Evolutionary conservation across 345 rosid genomes (phyloP).

Genomic region (Euphorbia peplus): DNA sequence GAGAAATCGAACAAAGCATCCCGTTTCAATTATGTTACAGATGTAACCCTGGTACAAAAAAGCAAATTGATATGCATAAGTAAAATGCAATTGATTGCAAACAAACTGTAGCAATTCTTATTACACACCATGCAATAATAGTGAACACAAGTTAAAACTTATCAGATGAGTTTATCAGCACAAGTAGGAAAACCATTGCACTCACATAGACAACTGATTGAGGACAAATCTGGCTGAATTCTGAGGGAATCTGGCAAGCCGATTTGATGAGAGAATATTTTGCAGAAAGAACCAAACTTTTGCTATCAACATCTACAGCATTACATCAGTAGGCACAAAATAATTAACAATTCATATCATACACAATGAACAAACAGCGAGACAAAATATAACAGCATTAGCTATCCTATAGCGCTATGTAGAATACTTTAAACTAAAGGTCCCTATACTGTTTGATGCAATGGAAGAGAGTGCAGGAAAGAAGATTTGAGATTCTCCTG

Average conservation of each 20-base stretch:
- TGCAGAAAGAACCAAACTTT: conserved; percentile 72
- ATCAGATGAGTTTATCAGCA: background rate
- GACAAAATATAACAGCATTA: background rate
- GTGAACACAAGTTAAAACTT: background rate
- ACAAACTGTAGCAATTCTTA: background rate
- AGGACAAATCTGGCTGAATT: conserved; percentile 51
- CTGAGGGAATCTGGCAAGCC: conserved; percentile 70
- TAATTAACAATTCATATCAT: background rate
- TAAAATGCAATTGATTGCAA: background rate
- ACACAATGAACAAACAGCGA: background rate
- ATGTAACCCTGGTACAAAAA: conserved; percentile 69
- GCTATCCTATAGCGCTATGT: background rate
- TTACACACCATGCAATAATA: background rate
- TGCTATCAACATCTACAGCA: conserved; percentile 66
- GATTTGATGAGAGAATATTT: conserved; percentile 67
- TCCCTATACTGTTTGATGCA: no score
- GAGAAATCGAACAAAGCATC: conserved; percentile 97
- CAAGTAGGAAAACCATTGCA: conserved; percentile 4
- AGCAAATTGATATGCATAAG: conserved; percentile 1
- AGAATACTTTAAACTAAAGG: background rate
- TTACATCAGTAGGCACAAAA: background rate
- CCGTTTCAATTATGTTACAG: conserved; percentile 80
- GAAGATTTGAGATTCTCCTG: background rate
- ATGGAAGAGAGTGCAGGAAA: background rate
- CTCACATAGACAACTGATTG: conserved; percentile 73